Percentiles rank a stretch among this genome's conserved stretches.
These are phyloP conservation scores for Pseudocercospora fijiensis DNA, from an alignment of 2,329 filamentous ascomycete species.

Conservation along the genomic window DNA sequence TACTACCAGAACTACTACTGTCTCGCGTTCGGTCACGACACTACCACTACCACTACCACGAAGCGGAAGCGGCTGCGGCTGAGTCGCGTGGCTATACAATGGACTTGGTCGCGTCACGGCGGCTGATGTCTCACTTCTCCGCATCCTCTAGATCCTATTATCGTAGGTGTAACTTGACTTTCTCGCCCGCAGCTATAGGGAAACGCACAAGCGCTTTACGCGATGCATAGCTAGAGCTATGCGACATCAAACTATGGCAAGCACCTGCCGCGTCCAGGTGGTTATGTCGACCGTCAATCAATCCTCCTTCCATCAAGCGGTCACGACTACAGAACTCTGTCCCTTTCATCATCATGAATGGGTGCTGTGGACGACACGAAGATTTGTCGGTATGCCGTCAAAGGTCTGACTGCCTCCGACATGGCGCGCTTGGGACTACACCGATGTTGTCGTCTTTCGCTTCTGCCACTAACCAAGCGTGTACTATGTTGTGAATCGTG, in stretches of 20 bases:
- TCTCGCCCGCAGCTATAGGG: not conserved
- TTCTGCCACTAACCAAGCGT: not conserved
- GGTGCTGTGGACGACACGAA: not conserved
- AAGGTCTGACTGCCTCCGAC: not conserved
- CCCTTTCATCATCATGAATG: too few species aligned
- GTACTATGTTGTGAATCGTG: not conserved
- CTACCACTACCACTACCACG: not conserved
- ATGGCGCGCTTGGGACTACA: not conserved
- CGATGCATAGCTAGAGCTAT: not conserved
- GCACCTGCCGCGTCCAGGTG: not conserved
- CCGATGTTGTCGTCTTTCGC: not conserved
- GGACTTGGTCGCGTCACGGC: not conserved
- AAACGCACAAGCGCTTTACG: not conserved
- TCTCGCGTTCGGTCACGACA: not conserved
- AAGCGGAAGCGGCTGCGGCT: too few species aligned
- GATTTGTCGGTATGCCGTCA: constrained; percentile 1
- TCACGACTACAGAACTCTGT: not conserved
- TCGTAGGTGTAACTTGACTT: not conserved
- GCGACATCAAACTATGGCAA: not conserved
- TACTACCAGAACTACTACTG: not conserved
- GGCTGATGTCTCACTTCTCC: not conserved
- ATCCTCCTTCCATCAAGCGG: not conserved
- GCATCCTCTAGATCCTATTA: not conserved
- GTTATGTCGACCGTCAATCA: not conserved
- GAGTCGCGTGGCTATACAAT: not conserved